These are phyloP conservation scores for Eutreptiella sp. DNA, from an alignment of 208 protist genomes.

Conservation along the genomic window DNA sequence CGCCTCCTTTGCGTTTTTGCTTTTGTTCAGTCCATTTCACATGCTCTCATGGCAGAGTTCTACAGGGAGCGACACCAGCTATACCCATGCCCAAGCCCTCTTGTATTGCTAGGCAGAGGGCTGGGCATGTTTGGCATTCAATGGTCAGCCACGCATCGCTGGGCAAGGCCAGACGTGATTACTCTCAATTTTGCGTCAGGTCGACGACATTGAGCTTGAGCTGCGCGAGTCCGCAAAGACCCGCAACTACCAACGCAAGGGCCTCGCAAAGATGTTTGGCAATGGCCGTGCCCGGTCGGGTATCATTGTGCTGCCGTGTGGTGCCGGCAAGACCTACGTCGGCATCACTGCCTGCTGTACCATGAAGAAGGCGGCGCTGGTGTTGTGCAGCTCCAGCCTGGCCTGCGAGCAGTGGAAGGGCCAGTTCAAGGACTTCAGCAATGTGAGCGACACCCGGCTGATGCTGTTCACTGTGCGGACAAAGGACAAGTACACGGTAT, in stretches of 20 bases:
- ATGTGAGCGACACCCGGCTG: slow-evolving; percentile 53
- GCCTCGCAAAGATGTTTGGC: slow-evolving; percentile 75
- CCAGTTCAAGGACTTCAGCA: slow-evolving; percentile 87
- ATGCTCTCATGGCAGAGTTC: too few relatives aligned
- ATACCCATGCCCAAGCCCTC: too few relatives aligned
- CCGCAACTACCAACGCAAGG: slow-evolving; percentile 62
- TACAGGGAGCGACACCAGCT: too few relatives aligned
- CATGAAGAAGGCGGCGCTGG: slow-evolving; percentile 85
- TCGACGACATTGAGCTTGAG: slow-evolving; percentile 69
- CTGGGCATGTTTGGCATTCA: too few relatives aligned
- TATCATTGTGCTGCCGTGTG: slow-evolving; percentile 98
- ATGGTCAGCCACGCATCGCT: too few relatives aligned
- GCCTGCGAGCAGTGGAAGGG: slow-evolving; percentile 92
- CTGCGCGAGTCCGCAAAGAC: slow-evolving; percentile 59
- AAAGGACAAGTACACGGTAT: slow-evolving; percentile 66
- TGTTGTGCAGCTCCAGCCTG: slow-evolving; percentile 89
- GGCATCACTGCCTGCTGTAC: slow-evolving; percentile 91
- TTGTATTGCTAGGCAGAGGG: too few relatives aligned
- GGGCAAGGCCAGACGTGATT: background rate
- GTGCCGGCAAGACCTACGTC: slow-evolving; percentile 98
- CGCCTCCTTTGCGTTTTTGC: too few relatives aligned
- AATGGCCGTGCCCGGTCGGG: slow-evolving; percentile 76
- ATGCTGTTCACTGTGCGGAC: slow-evolving; percentile 54
- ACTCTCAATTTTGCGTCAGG: too few relatives aligned
- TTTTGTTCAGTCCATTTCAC: too few relatives aligned